Percentiles rank a stretch among this genome's conserved stretches.
phyloP scores from a whole-genome alignment of 768 basidiomycete species.

The Serpula lacrymans region DNA sequence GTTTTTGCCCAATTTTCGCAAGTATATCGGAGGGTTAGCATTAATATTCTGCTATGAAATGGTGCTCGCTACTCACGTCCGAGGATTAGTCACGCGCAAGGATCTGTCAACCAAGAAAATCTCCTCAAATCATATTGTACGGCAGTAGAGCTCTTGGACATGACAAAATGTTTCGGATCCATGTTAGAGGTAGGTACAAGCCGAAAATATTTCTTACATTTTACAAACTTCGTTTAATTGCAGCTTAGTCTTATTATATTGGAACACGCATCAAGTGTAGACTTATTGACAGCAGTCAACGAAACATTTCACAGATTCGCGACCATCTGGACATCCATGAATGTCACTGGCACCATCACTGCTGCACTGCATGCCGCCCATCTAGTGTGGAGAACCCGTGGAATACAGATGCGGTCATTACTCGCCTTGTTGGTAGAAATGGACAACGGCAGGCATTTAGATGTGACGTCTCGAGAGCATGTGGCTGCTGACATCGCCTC shows the following conservation, averaged over 20 bases:
- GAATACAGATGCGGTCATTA: constrained; percentile 62
- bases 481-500: constrained; percentile 56
- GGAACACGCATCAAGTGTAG: constrained; percentile 46
- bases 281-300: constrained; percentile 59
- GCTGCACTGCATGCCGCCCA: constrained; percentile 60
- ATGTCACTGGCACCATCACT: constrained; percentile 52
- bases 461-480: constrained; percentile 51
- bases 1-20: constrained; percentile 69
- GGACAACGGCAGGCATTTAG: constrained; percentile 58
- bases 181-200: constrained; percentile 66
- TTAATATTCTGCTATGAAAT: background rate
- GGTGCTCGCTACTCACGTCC: constrained; percentile 3
- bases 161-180: constrained; percentile 60
- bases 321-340: constrained; percentile 78
- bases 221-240: constrained; percentile 4
- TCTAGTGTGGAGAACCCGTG: constrained; percentile 58
- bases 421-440: constrained; percentile 63
- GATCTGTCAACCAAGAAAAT: constrained; percentile 27
- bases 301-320: constrained; percentile 70
- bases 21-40: constrained; percentile 47
- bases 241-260: constrained; percentile 56
- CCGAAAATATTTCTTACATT: background rate
- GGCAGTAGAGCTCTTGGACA: constrained; percentile 56
- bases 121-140: constrained; percentile 57
- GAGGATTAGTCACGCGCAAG: constrained; percentile 17